Conservation (phyloP, 495 filamentous ascomycete species). For the Tuber calosporum region DNA sequence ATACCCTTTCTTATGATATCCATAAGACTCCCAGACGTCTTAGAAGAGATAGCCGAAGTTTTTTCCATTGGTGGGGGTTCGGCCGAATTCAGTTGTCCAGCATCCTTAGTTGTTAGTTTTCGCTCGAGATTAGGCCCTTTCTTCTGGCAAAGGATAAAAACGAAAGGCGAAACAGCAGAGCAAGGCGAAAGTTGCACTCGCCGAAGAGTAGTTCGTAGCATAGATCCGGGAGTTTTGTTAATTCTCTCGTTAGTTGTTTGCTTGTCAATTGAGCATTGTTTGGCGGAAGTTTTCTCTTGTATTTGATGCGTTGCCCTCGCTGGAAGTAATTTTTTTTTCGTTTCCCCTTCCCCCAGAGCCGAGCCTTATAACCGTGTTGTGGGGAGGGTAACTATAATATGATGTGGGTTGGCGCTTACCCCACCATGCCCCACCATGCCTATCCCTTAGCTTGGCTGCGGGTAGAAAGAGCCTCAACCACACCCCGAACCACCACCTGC, state of each 20-base stretch:
- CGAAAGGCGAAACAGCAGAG: conserved; percentile 25
- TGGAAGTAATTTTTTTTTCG: not conserved
- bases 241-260: not conserved
- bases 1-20: not conserved
- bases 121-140: not conserved
- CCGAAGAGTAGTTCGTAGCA: conserved; percentile 41
- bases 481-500: conserved; percentile 9
- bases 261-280: not conserved
- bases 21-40: not conserved
- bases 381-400: conserved; percentile 4
- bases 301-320: not conserved
- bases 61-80: not conserved
- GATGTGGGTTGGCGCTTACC: not conserved
- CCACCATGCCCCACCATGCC: not conserved
- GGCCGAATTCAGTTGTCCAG: not conserved
- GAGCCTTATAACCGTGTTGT: not conserved
- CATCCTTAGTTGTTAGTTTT: not conserved
- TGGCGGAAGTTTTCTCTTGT: not conserved
- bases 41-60: not conserved
- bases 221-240: conserved; percentile 17
- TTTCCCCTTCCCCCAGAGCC: not conserved
- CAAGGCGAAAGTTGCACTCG: conserved; percentile 30
- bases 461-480: not conserved
- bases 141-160: conserved; percentile 31
- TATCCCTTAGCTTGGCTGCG: not conserved